Evolutionary conservation across 306 rosid species (phyloP).

Genomic region (Cajanus cajan): DNA sequence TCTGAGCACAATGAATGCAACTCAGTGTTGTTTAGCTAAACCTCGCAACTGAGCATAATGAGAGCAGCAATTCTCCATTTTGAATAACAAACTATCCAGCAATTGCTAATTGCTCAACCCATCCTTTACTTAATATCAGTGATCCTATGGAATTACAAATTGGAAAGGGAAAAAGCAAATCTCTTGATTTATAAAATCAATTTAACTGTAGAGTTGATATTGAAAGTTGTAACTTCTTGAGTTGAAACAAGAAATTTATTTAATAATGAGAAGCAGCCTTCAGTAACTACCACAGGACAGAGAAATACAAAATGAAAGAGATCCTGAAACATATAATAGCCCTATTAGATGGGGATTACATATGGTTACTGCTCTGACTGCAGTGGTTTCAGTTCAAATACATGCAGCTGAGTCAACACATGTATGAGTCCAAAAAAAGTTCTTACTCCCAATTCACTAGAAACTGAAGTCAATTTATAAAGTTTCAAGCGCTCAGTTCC

Average conservation of each 20-base stretch:
- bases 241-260: not conserved
- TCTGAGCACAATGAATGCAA: not conserved
- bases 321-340: conserved; percentile 12
- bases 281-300: no score
- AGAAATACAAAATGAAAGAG: not conserved
- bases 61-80: not conserved
- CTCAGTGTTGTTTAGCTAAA: not conserved
- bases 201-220: not conserved
- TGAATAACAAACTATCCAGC: not conserved
- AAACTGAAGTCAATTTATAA: not conserved
- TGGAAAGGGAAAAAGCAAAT: not conserved
- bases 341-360: conserved; percentile 60
- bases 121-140: not conserved
- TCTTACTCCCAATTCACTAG: not conserved
- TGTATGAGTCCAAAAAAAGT: not conserved
- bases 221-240: not conserved
- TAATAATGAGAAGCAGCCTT: no score
- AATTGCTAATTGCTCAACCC: not conserved
- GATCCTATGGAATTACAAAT: not conserved
- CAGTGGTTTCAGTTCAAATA: conserved; percentile 43
- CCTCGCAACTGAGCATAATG: not conserved
- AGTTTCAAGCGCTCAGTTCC: not conserved
- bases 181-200: not conserved
- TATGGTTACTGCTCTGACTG: conserved; percentile 54
- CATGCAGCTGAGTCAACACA: conserved; percentile 32